These are phyloP conservation scores for Podospora comata DNA, from an alignment of 495 filamentous ascomycete species.

Conservation along the genomic window DNA sequence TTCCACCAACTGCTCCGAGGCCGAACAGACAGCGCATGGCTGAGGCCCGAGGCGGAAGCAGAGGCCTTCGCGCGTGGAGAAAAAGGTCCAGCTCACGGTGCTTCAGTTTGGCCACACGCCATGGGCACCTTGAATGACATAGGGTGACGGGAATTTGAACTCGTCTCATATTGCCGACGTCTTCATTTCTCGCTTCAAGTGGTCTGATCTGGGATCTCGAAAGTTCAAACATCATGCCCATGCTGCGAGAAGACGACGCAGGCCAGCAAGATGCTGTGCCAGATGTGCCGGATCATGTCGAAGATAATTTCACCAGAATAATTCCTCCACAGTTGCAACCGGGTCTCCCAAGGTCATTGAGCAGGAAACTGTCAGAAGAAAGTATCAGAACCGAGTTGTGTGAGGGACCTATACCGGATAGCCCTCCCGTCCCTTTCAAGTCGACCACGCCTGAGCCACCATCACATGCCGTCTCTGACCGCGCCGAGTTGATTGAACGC, in stretches of 20 bases:
- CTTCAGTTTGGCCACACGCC: not conserved
- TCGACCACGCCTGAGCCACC: conserved; percentile 33
- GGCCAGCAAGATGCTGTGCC: conserved; percentile 25
- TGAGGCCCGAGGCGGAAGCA: conserved; percentile 3
- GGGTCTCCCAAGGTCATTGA: conserved; percentile 18
- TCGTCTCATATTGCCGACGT: conserved; percentile 5
- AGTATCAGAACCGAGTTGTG: conserved; percentile 57
- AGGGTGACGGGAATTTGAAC: conserved; percentile 13
- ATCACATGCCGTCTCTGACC: conserved; percentile 46
- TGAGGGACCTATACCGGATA: conserved; percentile 52
- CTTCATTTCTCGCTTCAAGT: not conserved
- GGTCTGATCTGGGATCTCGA: conserved; percentile 1
- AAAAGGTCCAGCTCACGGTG: not conserved
- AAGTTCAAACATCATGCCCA: conserved; percentile 48
- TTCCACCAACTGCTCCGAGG: not conserved
- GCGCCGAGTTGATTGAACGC: conserved; percentile 77
- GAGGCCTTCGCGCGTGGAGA: not conserved
- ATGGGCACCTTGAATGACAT: conserved; percentile 16
- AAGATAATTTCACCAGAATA: conserved; percentile 16
- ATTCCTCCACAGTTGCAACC: conserved; percentile 20
- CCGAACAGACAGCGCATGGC: not conserved
- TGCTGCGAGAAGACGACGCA: conserved; percentile 50
- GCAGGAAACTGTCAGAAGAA: conserved; percentile 44
- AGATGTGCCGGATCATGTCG: not conserved
- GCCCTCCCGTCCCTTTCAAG: conserved; percentile 25